Evolutionary conservation across 2,329 filamentous ascomycete species (phyloP).

Genomic region (Mycogone perniciosa): DNA sequence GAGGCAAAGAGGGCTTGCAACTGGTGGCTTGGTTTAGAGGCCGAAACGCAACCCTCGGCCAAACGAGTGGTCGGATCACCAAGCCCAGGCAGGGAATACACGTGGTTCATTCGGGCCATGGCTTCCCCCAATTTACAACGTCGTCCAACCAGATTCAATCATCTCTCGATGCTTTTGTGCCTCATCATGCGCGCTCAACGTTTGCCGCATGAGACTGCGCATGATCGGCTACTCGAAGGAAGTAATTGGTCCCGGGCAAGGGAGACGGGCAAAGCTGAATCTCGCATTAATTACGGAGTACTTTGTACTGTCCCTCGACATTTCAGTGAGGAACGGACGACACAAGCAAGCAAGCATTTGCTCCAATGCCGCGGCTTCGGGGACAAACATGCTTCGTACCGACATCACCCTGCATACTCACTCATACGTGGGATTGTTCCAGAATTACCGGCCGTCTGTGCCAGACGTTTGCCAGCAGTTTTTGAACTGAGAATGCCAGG

Average conservation of each 20-base stretch:
- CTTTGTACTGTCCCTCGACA: no score
- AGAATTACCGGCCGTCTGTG: slow-evolving; percentile 5
- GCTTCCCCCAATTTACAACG: neutral
- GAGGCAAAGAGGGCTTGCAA: no score
- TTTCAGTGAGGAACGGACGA: no score
- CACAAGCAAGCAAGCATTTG: no score
- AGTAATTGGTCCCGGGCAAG: no score
- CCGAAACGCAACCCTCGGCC: neutral
- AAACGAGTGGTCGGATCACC: slow-evolving; percentile 8
- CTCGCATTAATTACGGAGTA: no score
- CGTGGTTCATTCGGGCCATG: slow-evolving; percentile 6
- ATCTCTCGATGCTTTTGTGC: neutral
- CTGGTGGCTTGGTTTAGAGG: slow-evolving; percentile 8
- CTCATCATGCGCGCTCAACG: no score
- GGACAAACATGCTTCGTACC: no score
- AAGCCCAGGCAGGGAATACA: slow-evolving; percentile 6
- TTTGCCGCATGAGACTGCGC: no score
- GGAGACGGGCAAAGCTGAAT: no score
- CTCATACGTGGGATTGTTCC: slow-evolving; percentile 3
- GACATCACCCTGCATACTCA: no score
- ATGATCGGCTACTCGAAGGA: neutral
- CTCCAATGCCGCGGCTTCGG: no score
- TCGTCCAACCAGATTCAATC: neutral
- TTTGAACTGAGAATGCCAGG: neutral
- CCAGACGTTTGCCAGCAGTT: neutral